Conservation (phyloP, 306 rosid genomes). For the Cyclanthera cordifolia region DNA sequence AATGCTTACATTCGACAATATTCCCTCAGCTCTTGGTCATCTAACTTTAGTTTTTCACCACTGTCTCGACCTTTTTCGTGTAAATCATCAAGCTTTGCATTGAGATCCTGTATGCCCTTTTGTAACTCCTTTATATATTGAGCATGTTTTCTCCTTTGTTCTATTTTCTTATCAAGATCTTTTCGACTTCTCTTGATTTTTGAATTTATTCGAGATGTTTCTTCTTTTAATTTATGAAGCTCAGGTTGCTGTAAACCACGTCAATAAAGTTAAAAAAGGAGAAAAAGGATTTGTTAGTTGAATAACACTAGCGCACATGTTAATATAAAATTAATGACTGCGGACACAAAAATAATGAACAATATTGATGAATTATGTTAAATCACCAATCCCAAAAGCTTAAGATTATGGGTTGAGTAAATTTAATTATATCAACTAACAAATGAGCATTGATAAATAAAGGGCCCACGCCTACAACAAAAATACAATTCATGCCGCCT, state of each 20-base stretch:
- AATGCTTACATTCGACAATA: constrained; percentile 79
- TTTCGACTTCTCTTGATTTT: constrained; percentile 67
- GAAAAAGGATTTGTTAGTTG: neutral
- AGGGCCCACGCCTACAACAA: neutral
- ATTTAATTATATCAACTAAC: no score
- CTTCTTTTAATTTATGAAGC: constrained; percentile 88
- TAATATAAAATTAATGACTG: neutral
- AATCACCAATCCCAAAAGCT: no score
- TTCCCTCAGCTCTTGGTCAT: constrained; percentile 53
- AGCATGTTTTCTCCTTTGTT: constrained; percentile 54
- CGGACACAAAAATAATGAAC: neutral
- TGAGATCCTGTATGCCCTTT: constrained; percentile 57
- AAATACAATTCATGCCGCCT: neutral
- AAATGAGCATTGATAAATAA: neutral
- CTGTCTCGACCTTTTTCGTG: constrained; percentile 51
- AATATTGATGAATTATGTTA: no score
- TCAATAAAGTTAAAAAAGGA: constrained; percentile 15
- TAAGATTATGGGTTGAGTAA: no score
- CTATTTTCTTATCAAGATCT: constrained; percentile 59
- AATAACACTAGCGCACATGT: neutral
- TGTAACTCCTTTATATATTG: constrained; percentile 39
- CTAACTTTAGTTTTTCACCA: constrained; percentile 53
- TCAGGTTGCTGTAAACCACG: constrained; percentile 76
- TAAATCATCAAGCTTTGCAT: constrained; percentile 46
- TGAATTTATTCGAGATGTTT: constrained; percentile 70